Percentiles rank a stretch among this genome's conserved stretches.
Evolutionary conservation across 805 yeast species (phyloP).

Genomic region (Candida nonsorbophila): DNA sequence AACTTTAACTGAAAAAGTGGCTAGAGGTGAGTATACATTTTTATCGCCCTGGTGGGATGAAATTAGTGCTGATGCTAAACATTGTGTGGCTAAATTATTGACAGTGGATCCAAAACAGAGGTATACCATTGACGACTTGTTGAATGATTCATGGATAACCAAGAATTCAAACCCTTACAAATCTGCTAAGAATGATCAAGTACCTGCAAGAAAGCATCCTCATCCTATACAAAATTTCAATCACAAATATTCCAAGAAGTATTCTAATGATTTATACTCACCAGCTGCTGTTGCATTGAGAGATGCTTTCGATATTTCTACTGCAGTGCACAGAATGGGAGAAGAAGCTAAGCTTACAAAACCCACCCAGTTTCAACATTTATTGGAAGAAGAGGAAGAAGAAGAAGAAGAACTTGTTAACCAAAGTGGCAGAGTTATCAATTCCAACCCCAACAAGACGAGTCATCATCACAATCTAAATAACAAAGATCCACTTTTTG

Average conservation of each 20-base stretch:
- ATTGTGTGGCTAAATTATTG: constrained; percentile 59
- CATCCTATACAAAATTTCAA: constrained; percentile 24
- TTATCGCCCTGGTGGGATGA: constrained; percentile 90
- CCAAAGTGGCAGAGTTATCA: constrained; percentile 7
- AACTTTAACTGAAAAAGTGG: constrained; percentile 68
- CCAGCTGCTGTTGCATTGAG: constrained; percentile 79
- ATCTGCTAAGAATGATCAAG: not conserved
- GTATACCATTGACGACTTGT: constrained; percentile 66
- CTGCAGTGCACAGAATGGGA: constrained; percentile 79
- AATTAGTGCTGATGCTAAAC: constrained; percentile 61
- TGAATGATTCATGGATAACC: constrained; percentile 71
- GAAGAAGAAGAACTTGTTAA: constrained; percentile 17
- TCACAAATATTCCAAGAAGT: constrained; percentile 19
- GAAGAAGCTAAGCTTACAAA: constrained; percentile 48
- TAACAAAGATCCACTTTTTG: constrained; percentile 25
- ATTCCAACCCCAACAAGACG: constrained; percentile 1
- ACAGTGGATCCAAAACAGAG: constrained; percentile 68
- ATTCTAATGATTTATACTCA: constrained; percentile 36
- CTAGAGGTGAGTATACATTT: constrained; percentile 73
- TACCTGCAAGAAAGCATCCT: constrained; percentile 1
- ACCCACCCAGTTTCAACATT: constrained; percentile 13
- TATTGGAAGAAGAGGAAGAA: constrained; percentile 36
- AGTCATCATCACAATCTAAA: constrained; percentile 5
- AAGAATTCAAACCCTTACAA: constrained; percentile 1
- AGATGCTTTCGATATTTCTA: constrained; percentile 82